Conservation (phyloP, 176 grass and related monocot species). For the Aegilops umbellulata region DNA sequence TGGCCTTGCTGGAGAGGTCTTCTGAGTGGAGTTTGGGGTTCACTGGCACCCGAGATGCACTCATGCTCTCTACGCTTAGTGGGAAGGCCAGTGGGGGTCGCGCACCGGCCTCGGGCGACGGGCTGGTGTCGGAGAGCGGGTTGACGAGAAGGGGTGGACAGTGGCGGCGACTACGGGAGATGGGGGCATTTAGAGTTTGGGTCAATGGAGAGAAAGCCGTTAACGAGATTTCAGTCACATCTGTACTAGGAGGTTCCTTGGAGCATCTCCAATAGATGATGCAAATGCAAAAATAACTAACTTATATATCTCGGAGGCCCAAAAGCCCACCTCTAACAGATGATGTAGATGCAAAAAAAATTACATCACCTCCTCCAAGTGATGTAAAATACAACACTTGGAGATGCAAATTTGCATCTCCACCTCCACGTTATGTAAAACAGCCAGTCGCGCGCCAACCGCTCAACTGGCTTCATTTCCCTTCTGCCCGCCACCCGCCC, state of each 20-base stretch:
- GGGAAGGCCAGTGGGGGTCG: background rate
- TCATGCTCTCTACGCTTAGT: background rate
- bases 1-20: background rate
- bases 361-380: too few relatives aligned
- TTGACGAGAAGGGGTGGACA: background rate
- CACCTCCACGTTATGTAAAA: too few relatives aligned
- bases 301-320: too few relatives aligned
- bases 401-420: too few relatives aligned
- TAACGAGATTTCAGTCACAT: background rate
- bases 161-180: background rate
- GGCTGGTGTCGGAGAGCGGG: background rate
- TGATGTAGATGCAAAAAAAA: too few relatives aligned
- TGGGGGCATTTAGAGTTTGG: background rate
- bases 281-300: too few relatives aligned
- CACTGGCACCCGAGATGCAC: background rate
- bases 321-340: too few relatives aligned
- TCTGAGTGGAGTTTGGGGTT: background rate
- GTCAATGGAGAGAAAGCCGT: background rate
- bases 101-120: background rate
- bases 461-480: too few relatives aligned
- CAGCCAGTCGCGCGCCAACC: too few relatives aligned
- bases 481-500: too few relatives aligned
- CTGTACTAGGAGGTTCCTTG: background rate
- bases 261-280: too few relatives aligned
- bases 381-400: too few relatives aligned